Evolutionary conservation across 768 basidiomycete genomes (phyloP).

Genomic region (Pleurotus cornucopiae): DNA sequence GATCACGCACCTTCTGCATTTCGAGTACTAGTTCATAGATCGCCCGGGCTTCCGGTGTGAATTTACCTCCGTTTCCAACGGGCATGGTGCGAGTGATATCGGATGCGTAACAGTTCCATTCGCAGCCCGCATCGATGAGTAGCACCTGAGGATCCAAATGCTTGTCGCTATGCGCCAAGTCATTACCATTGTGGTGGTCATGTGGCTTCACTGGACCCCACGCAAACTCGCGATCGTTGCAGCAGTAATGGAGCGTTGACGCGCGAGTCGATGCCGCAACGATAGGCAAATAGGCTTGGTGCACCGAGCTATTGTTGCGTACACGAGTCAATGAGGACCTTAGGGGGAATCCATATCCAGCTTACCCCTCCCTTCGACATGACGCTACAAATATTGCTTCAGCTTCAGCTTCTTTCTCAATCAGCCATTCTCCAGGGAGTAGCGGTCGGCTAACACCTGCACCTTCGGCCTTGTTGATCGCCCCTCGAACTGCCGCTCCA

Average conservation of each 20-base stretch:
- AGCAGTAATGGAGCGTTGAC: slow-evolving; percentile 91
- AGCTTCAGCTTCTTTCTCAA: slow-evolving; percentile 90
- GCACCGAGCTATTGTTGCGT: slow-evolving; percentile 51
- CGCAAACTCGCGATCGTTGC: slow-evolving; percentile 83
- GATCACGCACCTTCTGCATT: slow-evolving; percentile 76
- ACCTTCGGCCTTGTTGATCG: slow-evolving; percentile 40
- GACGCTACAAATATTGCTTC: slow-evolving; percentile 92
- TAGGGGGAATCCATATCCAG: too few species aligned
- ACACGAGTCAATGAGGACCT: background rate
- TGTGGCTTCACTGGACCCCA: slow-evolving; percentile 70
- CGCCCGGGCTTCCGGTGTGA: slow-evolving; percentile 72
- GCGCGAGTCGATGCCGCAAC: slow-evolving; percentile 86
- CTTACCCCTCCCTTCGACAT: slow-evolving; percentile 81
- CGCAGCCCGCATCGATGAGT: slow-evolving; percentile 93
- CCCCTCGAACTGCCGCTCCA: slow-evolving; percentile 63
- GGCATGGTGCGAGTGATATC: slow-evolving; percentile 81
- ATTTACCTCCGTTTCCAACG: slow-evolving; percentile 91
- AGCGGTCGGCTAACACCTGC: slow-evolving; percentile 42
- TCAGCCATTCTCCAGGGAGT: slow-evolving; percentile 80
- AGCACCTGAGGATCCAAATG: slow-evolving; percentile 65
- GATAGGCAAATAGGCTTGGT: slow-evolving; percentile 92
- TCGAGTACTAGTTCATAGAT: slow-evolving; percentile 84
- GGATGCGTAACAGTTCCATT: slow-evolving; percentile 56
- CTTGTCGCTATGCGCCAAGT: slow-evolving; percentile 35
- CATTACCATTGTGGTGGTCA: slow-evolving; percentile 45